A percentile compares a stretch with the other conserved stretches of the same genome.
Conservation (phyloP, 257 asterid species). For the Perilla frutescens region DNA sequence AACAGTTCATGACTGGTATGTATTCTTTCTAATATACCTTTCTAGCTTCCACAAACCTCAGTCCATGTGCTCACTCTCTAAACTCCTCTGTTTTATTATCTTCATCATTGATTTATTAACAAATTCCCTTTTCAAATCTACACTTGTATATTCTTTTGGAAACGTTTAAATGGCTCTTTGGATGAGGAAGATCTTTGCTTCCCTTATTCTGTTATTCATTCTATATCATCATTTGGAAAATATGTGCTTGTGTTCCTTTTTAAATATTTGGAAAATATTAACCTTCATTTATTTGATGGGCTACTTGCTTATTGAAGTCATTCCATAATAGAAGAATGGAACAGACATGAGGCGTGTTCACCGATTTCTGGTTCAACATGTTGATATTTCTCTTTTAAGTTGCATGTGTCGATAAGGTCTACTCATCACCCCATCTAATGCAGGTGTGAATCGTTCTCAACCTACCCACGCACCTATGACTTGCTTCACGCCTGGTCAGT, state of each 20-base stretch:
- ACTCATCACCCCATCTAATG: background rate
- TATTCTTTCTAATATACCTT: constrained; percentile 6
- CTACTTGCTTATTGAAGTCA: background rate
- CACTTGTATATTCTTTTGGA: background rate
- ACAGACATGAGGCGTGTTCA: too few species aligned
- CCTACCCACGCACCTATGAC: constrained; percentile 96
- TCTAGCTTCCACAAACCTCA: constrained; percentile 8
- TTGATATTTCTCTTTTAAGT: too few species aligned
- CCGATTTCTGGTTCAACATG: too few species aligned
- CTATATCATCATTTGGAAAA: too few species aligned
- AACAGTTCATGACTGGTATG: constrained; percentile 87
- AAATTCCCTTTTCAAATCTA: background rate
- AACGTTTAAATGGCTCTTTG: too few species aligned
- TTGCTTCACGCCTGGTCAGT: constrained; percentile 85
- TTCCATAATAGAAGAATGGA: background rate
- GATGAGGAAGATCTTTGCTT: too few species aligned
- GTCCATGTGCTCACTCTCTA: background rate
- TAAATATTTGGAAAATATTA: too few species aligned
- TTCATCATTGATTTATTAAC: constrained; percentile 5
- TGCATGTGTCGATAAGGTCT: too few species aligned
- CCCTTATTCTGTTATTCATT: too few species aligned
- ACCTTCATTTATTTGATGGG: too few species aligned
- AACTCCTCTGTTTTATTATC: background rate
- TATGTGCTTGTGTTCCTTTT: too few species aligned
- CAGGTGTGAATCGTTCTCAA: constrained; percentile 98